Percentiles rank a stretch among this genome's conserved stretches.
These are phyloP conservation scores for Hypoxylon sp. DNA, from an alignment of 2,329 filamentous ascomycete species.

Conservation along the genomic window DNA sequence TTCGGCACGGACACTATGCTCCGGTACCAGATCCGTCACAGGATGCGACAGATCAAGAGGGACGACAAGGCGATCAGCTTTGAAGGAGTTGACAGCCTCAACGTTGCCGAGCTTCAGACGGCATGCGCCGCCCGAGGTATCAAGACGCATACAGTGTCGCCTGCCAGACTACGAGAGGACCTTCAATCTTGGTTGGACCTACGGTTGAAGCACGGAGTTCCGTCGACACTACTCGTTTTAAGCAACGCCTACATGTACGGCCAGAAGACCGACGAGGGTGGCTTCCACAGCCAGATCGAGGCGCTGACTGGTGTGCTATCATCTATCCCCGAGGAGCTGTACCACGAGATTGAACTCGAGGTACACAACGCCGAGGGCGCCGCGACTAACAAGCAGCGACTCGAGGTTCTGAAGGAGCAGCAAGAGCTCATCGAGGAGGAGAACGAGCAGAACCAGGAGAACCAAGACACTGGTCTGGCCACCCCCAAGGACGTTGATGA, in stretches of 20 bases:
- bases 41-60: conserved; percentile 99
- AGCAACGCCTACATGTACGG: conserved; percentile 99
- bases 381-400: conserved; percentile 97
- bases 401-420: conserved; percentile 98
- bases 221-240: conserved; percentile 92
- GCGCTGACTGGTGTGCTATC: conserved; percentile 92
- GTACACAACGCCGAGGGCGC: conserved; percentile 97
- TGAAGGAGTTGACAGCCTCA: conserved; percentile 92
- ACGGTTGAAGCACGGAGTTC: conserved; percentile 93
- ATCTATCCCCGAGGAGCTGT: conserved; percentile 96
- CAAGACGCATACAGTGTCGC: conserved; percentile 91
- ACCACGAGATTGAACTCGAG: conserved; percentile 99
- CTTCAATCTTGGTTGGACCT: conserved; percentile 95
- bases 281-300: conserved; percentile 91
- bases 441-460: conserved; percentile 89
- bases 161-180: conserved; percentile 88
- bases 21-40: conserved; percentile 94
- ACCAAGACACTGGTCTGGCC: conserved; percentile 79
- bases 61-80: conserved; percentile 95
- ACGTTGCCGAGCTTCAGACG: conserved; percentile 92
- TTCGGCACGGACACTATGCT: conserved; percentile 99
- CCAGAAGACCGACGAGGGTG: conserved; percentile 80
- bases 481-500: conserved; percentile 89
- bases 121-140: conserved; percentile 94
- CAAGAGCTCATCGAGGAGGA: conserved; percentile 98